These are phyloP conservation scores for Aspergillus bridgeri DNA, from an alignment of 495 filamentous ascomycete species.

Conservation along the genomic window DNA sequence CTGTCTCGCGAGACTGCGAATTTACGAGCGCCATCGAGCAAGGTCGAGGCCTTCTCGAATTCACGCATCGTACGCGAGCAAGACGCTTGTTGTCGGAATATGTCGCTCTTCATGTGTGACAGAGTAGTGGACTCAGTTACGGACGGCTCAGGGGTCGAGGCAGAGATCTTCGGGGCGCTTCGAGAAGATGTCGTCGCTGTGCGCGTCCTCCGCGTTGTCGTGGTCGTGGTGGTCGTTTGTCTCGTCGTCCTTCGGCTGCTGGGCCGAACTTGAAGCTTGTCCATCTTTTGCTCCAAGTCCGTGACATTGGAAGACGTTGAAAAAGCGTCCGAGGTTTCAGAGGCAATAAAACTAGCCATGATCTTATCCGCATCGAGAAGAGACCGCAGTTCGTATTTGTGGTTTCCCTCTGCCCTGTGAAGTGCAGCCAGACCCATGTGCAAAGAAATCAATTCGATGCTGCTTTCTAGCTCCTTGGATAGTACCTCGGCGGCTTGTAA, in stretches of 20 bases:
- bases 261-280: constrained; percentile 32
- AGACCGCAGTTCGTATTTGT: constrained; percentile 49
- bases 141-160: constrained; percentile 22
- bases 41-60: constrained; percentile 35
- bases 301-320: constrained; percentile 19
- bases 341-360: constrained; percentile 25
- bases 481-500: constrained; percentile 48
- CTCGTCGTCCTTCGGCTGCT: constrained; percentile 26
- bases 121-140: constrained; percentile 54
- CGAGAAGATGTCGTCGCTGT: constrained; percentile 29
- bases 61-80: constrained; percentile 38
- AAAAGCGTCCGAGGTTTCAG: constrained; percentile 17
- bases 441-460: constrained; percentile 46
- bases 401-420: constrained; percentile 33
- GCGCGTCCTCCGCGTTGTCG: constrained; percentile 32
- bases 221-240: constrained; percentile 15
- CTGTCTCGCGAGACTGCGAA: constrained; percentile 35
- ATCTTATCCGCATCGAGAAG: constrained; percentile 42
- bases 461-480: constrained; percentile 35
- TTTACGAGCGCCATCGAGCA: constrained; percentile 33
- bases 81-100: constrained; percentile 63
- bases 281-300: constrained; percentile 39
- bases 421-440: constrained; percentile 45
- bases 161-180: constrained; percentile 29
- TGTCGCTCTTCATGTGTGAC: constrained; percentile 53